Base-by-base conservation (phyloP, 768 basidiomycete genomes). In the Collybia nuda region DNA sequence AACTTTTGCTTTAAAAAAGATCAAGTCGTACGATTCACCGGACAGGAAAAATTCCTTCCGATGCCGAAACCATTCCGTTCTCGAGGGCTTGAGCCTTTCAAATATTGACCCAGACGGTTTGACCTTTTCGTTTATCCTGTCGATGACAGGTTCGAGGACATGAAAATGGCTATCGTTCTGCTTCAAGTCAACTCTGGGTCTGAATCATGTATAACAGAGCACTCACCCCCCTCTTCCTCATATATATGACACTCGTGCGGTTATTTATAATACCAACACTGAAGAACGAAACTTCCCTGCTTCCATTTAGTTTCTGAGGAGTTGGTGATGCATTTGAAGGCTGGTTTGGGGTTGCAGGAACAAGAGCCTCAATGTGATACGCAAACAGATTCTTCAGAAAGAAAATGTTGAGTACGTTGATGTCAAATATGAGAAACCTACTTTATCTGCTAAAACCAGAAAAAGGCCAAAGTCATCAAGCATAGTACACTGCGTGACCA, bases 391-490 rank as follows among this genome's bases (percentile, higher is more conserved):
- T 84, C 88, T 93, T 15, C n/a, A 44, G 39, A 24, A 43, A 32
- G 7, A 11, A 57, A 50, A 48, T 11, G 32, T n/a, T 21, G 22
- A 39, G 40, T 5, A 38, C 11, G 35, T 36, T 17, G 6, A 36
- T 85, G 85, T 11, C 14, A 28, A 88, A 64, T 63, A 84, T 80
- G 5, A 40, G 26, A 23, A 23, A 9, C 82, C 84, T 1, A 21
- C n/a, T 79, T 93, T 95, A 66, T 97, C 93, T 15, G 94, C 89
- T 17, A 98, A 74, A 15, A 98, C 96, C 21, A 98, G 78, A 75
- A 99, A 93, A 56, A 98, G 87, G n/a, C 93, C 91, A 66, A 97
- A 97, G 55, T 96, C 92, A 56, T 96, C 93, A 19, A 98, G 70
- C 74, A 98, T 93, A 1, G 95, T 93, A 66, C 91, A 92, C 59